Base-by-base conservation (phyloP, 345 rosid species). In the Psidium guajava region DNA sequence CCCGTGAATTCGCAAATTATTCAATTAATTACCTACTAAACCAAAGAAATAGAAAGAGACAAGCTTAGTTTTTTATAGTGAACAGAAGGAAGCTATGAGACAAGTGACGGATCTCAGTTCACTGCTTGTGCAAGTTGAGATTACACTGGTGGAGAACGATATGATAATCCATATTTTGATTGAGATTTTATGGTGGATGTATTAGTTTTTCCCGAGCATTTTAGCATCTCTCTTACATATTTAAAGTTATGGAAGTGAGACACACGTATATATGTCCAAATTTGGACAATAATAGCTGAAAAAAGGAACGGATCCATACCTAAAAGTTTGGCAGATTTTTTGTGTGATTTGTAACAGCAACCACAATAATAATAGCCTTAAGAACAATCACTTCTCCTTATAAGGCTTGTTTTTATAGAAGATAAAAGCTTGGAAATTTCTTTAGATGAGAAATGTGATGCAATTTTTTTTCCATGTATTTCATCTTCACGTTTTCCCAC, bases 141-240 rank as follows among this genome's bases (percentile, higher is more conserved):
- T 27, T 61, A 28, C 1, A 44, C 21, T 27, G 4, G n/a, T 0
- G 27, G 36, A 58, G 7, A 13, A 0, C 18, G 3, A 2, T 11
- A 27, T 58, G 6, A n/a, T 5, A n/a, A n/a, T 58, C 18, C 73
- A 59, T 59, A 36, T 15, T 59, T 59, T 59, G 14, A 59, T 59
- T 59, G 73, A 59, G 73, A 27, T 27, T 27, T 59, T 27, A 40
- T 0, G 0, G 36, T 27, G 0, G 73, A 59, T 59, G 40, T 27
- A 0, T 13, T 27, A 59, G 16, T 13, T 32, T 59, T 59, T 27
- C 57, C 4, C 57, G 4, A 54, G 11, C 56, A 18, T 18, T 18
- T 54, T 54, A 54, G 22, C 56, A 54, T 54, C 0, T 54, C 18
- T 54, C 56, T 54, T 40, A 40, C 42, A 40, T 4, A 40, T 40